Evolutionary conservation across 2,329 filamentous ascomycete species (phyloP), one percentile per base, ranked within the genome.

Genomic region (Nemania sp.): DNA sequence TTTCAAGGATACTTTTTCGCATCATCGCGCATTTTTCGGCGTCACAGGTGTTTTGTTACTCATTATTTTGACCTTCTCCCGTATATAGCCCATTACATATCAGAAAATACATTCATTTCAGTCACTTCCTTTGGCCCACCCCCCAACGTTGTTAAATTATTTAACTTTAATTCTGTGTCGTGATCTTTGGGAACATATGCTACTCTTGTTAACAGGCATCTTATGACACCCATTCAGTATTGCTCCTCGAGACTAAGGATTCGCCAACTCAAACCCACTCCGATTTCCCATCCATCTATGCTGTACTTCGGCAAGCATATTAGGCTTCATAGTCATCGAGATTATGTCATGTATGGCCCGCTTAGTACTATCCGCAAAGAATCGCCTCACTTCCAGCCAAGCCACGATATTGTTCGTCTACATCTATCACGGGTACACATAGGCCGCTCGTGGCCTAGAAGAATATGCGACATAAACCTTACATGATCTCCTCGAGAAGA

Each of bases 21-120:
- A 35, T 64, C 63, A 59, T 64, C 62, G 22, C 56, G 69, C 72
- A 73, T 74, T 54, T 26, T 32, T n/a, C 11, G 72, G 73, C 71
- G 73, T 74, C 13, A 58, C n/a, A 10, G 53, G 58, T 59, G 18
- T 43, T 64, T 56, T 64, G 64, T 41, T 52, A 13, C 13, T 45
- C 20, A 20, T 49, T 11, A 6, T 27, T 47, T 60, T 58, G 52
- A 41, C 26, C 32, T 64, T 71, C n/a, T 53, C 6, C 11, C 56
- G 62, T 70, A 71, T 61, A 72, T 73, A 67, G 22, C n/a, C 49
- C 6, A 4, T 59, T 59, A 32, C 22, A 26, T 54, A 55, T 41
- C 41, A 59, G 22, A 24, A 35, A 64, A 57, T 47, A 55, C 54
- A 56, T 45, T n/a, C n/a, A n/a, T 45, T n/a, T 45, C 15, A 45